A percentile compares a stretch with the other conserved stretches of the same genome.
Conservation (phyloP, 106 monocot genomes). For the Apostasia shenzhenica region DNA sequence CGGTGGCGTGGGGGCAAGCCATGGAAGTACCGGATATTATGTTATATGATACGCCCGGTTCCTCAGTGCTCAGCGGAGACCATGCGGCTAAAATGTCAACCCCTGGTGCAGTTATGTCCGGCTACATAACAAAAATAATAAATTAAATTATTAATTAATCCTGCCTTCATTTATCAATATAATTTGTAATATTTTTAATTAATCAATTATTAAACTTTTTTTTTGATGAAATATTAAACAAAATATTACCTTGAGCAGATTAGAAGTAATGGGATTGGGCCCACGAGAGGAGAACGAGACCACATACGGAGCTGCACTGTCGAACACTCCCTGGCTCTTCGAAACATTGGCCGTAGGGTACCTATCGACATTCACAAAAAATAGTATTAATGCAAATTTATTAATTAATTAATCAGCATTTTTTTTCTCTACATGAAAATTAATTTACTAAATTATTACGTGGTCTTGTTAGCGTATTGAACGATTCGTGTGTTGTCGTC, state of each 20-base stretch:
- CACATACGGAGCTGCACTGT: constrained; percentile 6
- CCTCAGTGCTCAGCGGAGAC: constrained; percentile 1
- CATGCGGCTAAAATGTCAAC: constrained; percentile 23
- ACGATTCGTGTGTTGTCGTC: neutral
- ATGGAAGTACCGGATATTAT: constrained; percentile 41
- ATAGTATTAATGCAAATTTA: neutral
- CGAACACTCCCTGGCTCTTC: neutral
- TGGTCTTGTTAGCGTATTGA: constrained; percentile 16
- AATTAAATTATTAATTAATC: neutral
- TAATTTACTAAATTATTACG: too few species aligned
- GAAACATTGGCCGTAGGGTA: constrained; percentile 12
- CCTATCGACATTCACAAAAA: constrained; percentile 1
- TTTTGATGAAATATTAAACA: too few species aligned
- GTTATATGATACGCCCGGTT: constrained; percentile 4
- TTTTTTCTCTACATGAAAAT: neutral
- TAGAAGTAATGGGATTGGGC: neutral
- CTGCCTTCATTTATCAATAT: neutral
- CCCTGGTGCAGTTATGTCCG: constrained; percentile 20
- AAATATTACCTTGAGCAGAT: constrained; percentile 14
- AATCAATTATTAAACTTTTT: too few species aligned
- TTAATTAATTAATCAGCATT: neutral
- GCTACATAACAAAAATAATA: constrained; percentile 4
- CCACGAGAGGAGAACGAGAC: constrained; percentile 23
- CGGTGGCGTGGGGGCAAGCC: constrained; percentile 30
- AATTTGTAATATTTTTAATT: neutral